Base-by-base conservation (phyloP, 2,329 filamentous ascomycete species). In the Aureobasidium lini region DNA sequence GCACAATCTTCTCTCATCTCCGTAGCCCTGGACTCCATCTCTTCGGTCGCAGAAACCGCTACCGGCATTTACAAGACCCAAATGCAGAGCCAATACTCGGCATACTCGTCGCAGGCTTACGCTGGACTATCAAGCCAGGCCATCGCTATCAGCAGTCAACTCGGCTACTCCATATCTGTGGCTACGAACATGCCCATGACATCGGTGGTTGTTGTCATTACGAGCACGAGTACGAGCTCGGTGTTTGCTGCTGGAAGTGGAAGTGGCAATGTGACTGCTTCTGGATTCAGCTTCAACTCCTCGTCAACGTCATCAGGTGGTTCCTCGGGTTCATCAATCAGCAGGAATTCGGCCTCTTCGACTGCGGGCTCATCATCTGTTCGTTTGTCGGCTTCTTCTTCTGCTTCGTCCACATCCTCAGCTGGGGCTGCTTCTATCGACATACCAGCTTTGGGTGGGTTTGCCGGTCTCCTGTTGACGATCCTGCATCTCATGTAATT, bases 71-170 rank as follows among this genome's bases (percentile, higher is more conserved):
- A 48, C 43, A 47, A 49, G n/a, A 31, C 43, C 15, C 44, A 47
- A 18, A 18, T 58, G 15, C 15, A 58, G 28, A 47, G 40, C 10
- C 54, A 49, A 42, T 58, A 58, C 8, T 37, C 18, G 5, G 43
- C 43, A 6, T 58, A 48, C 34, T 57, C 52, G 6, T 57, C 52
- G 3, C 7, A 57, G 8, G 42, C 52, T 10, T 57, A 46, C 37
- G 52, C 29, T 2, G 40, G 40, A 3, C 29, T 37, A 3, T 57
- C 52, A 7, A 43, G 15, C 6, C 52, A 57, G 13, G 52, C 39
- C 13, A 36, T 57, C 23, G 31, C 52, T n/a, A 37, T 57, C 7
- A 57, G 52, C 29, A 46, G 40, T 57, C 52, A 57, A 37, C 10
- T 57, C 10, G 52, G 52, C 1, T 46, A 57, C 11, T 43, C 40